Evolutionary conservation across 108 stramenopile species (phyloP).

Genomic region (Pseudonitzschia pungens): DNA sequence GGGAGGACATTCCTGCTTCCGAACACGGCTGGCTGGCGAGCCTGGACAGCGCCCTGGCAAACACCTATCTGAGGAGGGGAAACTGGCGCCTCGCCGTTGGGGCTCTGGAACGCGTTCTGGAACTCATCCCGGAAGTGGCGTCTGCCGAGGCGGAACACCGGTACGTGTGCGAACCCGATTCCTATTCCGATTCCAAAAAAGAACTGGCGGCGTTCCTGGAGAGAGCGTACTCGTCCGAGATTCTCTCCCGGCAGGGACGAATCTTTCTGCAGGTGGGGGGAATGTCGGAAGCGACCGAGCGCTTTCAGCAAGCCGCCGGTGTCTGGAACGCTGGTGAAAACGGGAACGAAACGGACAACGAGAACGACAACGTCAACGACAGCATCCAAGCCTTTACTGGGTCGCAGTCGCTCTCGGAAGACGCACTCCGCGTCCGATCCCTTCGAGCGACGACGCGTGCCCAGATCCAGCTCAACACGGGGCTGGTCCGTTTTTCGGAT

Average conservation of each 20-base stretch:
- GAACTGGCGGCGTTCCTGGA: conserved; percentile 9
- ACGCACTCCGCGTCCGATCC: neutral
- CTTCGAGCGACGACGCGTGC: neutral
- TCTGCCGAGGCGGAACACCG: conserved; percentile 9
- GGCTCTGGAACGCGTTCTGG: conserved; percentile 58
- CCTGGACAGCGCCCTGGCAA: conserved; percentile 66
- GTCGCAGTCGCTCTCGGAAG: neutral
- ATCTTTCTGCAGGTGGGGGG: conserved; percentile 83
- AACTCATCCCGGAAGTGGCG: conserved; percentile 29
- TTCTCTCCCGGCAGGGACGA: conserved; percentile 77
- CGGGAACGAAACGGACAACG: conserved; percentile 19
- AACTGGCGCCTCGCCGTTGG: conserved; percentile 83
- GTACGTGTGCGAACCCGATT: too few relatives aligned
- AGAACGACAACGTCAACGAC: neutral
- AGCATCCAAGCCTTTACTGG: neutral
- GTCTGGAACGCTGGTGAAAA: too few relatives aligned
- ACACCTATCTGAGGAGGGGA: conserved; percentile 56
- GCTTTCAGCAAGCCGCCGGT: conserved; percentile 60
- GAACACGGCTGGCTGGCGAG: conserved; percentile 27
- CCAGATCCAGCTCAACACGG: conserved; percentile 57
- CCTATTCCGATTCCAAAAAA: conserved; percentile 2
- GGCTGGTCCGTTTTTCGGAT: conserved; percentile 65
- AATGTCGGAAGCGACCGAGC: conserved; percentile 47
- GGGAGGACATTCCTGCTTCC: conserved; percentile 40
- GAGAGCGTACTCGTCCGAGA: conserved; percentile 49